Conservation (phyloP, 345 rosid genomes). For the Schrenkiella parvula region DNA sequence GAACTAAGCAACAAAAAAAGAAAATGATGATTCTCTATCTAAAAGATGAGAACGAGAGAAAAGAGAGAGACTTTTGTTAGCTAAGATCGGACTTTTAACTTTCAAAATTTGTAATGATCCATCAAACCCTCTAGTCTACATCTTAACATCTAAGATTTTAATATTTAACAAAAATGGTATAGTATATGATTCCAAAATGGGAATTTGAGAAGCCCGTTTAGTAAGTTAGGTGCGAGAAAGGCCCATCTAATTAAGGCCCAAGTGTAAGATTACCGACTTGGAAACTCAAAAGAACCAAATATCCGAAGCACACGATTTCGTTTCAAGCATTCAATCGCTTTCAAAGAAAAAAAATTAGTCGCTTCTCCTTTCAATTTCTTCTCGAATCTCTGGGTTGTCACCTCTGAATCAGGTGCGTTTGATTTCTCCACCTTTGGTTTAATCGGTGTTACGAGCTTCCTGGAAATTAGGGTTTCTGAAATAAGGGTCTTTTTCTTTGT, state of each 20-base stretch:
- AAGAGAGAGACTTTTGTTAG: no score
- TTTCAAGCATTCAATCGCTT: neutral
- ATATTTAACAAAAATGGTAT: neutral
- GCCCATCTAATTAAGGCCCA: conserved; percentile 5
- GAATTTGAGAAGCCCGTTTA: no score
- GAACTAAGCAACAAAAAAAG: no score
- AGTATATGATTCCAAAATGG: neutral
- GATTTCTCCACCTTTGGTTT: neutral
- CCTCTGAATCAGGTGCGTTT: neutral
- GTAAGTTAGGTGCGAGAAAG: neutral
- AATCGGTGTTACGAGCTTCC: neutral
- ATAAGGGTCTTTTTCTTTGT: neutral
- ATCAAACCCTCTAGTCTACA: no score
- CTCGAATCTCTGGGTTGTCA: neutral
- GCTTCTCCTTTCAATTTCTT: neutral
- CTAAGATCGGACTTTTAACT: no score
- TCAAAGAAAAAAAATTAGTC: neutral
- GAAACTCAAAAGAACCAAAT: neutral
- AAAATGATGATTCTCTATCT: no score
- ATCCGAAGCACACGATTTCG: neutral
- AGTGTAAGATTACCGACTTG: neutral
- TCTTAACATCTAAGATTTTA: neutral
- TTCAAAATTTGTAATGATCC: no score
- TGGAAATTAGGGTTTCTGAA: neutral
- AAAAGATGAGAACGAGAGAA: no score